phyloP scores from a whole-genome alignment of 2,329 filamentous ascomycete genomes.

The Diaporthe vexans region DNA sequence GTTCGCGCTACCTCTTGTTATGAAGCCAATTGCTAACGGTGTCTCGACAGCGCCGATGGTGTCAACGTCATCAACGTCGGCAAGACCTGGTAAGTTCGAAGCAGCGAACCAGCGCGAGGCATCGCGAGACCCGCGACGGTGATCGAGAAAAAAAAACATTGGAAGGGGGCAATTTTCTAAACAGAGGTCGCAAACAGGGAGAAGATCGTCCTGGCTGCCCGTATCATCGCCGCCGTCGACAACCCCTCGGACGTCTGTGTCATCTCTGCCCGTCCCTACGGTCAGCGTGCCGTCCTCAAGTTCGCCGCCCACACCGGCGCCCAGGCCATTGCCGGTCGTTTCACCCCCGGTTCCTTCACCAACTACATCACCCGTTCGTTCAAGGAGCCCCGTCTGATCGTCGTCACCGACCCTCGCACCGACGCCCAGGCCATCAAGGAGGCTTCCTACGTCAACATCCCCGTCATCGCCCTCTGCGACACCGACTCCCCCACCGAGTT shows the following conservation, averaged over 20 bases:
- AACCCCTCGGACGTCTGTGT: constrained; percentile 99
- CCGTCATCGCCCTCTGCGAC: constrained; percentile 98
- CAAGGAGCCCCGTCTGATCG: constrained; percentile 99
- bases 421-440: constrained; percentile 99
- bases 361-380: constrained; percentile 99
- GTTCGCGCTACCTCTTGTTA: background rate
- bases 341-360: constrained; percentile 99
- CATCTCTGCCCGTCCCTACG: constrained; percentile 99
- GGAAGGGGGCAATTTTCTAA: background rate
- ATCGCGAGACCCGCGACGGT: background rate
- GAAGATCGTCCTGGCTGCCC: constrained; percentile 99
- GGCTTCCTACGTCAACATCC: constrained; percentile 99
- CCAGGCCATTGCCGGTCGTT: constrained; percentile 97
- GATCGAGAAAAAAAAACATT: background rate
- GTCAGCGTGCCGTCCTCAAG: constrained; percentile 99
- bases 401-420: constrained; percentile 99
- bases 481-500: constrained; percentile 99
- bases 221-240: constrained; percentile 98
- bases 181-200: constrained; percentile 73
- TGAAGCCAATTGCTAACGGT: constrained; percentile 31
- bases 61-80: constrained; percentile 99
- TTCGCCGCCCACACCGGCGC: constrained; percentile 99
- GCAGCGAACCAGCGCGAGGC: background rate
- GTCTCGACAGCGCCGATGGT: constrained; percentile 87
- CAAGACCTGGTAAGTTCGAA: constrained; percentile 91